Base-by-base conservation (phyloP, 2,329 filamentous ascomycete species). In the Clonostachys chloroleuca region DNA sequence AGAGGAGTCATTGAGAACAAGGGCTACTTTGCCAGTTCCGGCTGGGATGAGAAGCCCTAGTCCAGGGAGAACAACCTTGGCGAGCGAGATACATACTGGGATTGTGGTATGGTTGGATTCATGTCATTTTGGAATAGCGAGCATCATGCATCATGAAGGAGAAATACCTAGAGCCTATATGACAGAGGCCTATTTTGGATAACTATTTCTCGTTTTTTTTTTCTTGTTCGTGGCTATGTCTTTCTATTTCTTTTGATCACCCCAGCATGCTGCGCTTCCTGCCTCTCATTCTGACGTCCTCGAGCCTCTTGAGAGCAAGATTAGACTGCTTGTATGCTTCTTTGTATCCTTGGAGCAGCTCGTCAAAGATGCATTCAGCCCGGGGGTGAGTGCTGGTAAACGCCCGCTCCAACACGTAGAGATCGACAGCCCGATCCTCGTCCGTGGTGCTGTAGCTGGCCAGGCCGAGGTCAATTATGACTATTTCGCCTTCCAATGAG, bases 211-310 rank as follows among this genome's bases (percentile, higher is more conserved):
- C 40, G 49, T 42, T 45, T 36, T 43, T 55, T 55, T 34, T 43
- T 55, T 49, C 47, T 49, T 43, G 24, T 30, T 30, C 24, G 24
- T 30, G 24, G 24, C 8, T 30, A 30, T 30, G 8, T 40, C 35
- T 41, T 14, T 44, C 17, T 40, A 33, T 37, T 41, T 39, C 44
- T 53, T 37, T 20, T 49, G 37, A 47, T 60, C 54, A 97, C 30
- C 94, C 94, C 56, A 99, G 65, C 94, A 99, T 99, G 65, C 91
- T 97, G 67, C 90, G 86, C 80, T 99, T 99, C 63, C 94, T 78
- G 5, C 94, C 94, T 64, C 94, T 84, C 84, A 96, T 83, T 62
- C 94, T 82, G 42, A 99, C 94, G 54, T 96, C 92, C 63, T 96
- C 91, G 51, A 99, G 68, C 64, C 85, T 87, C 70, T 82, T 89